Conservation (phyloP, 805 yeast genomes). For the Sungouiozyma ichnusensis region DNA sequence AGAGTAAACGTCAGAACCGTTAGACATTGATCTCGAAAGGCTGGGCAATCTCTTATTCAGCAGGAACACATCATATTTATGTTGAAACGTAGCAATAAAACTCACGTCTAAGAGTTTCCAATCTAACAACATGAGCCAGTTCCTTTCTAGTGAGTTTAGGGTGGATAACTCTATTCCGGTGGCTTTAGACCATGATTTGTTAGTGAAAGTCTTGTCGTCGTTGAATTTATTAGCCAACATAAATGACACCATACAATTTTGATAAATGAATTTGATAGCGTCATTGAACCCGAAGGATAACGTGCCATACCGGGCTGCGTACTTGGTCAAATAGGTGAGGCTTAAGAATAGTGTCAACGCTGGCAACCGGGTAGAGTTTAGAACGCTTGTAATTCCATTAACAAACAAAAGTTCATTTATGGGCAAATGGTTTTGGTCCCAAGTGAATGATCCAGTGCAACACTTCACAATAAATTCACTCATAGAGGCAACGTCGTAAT, state of each 20-base stretch:
- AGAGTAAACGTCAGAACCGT: constrained; percentile 1
- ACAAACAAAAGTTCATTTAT: constrained; percentile 33
- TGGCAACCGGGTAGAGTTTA: constrained; percentile 83
- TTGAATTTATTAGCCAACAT: constrained; percentile 87
- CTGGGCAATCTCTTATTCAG: constrained; percentile 3
- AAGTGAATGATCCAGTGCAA: constrained; percentile 56
- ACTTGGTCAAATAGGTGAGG: constrained; percentile 65
- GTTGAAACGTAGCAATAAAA: constrained; percentile 18
- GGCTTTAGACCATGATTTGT: constrained; percentile 94
- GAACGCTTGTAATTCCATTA: constrained; percentile 51
- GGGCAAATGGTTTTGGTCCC: constrained; percentile 14
- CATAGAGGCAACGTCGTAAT: constrained; percentile 72
- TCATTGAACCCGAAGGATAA: constrained; percentile 19
- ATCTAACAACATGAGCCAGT: constrained; percentile 52
- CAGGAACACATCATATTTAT: constrained; percentile 17
- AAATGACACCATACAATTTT: constrained; percentile 54
- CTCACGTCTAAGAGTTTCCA: constrained; percentile 45
- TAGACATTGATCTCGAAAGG: not conserved
- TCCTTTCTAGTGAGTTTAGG: constrained; percentile 58
- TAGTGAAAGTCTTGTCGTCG: constrained; percentile 93
- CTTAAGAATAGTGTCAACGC: constrained; percentile 71
- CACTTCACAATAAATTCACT: constrained; percentile 70
- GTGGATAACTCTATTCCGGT: constrained; percentile 58
- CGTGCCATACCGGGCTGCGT: constrained; percentile 31
- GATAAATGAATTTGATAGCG: constrained; percentile 36